phyloP scores from a whole-genome alignment of 2,329 filamentous ascomycete species.

The Hypoxylon sp. region DNA sequence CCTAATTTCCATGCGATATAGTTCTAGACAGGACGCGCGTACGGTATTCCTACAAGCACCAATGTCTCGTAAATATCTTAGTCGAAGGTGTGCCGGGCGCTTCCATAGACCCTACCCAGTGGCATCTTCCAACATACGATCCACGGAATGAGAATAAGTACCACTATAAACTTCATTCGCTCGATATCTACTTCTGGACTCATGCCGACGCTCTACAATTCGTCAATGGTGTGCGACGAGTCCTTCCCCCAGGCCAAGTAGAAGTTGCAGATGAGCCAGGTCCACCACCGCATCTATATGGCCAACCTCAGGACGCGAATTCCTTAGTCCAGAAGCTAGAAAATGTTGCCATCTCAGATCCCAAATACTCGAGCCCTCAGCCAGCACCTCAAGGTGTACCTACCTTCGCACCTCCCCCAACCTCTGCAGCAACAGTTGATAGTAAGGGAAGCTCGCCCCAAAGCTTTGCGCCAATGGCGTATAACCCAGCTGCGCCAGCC shows the following conservation, averaged over 20 bases:
- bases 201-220: conserved; percentile 79
- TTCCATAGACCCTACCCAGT: conserved; percentile 68
- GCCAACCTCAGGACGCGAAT: conserved; percentile 66
- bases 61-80: conserved; percentile 77
- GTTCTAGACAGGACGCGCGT: conserved; percentile 76
- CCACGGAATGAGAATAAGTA: conserved; percentile 82
- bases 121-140: conserved; percentile 82
- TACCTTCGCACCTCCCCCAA: conserved; percentile 60
- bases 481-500: conserved; percentile 84
- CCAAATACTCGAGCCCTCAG: conserved; percentile 60
- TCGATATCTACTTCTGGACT: conserved; percentile 87
- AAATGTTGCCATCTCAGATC: conserved; percentile 75
- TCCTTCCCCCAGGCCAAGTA: conserved; percentile 73
- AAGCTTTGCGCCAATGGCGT: conserved; percentile 75
- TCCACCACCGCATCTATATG: conserved; percentile 60
- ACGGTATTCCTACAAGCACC: conserved; percentile 81
- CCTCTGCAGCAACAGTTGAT: conserved; percentile 52
- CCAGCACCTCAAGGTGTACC: conserved; percentile 49
- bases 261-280: conserved; percentile 76
- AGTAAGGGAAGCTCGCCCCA: conserved; percentile 55
- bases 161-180: conserved; percentile 80
- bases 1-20: conserved; percentile 54
- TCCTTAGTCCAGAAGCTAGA: conserved; percentile 82
- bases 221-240: conserved; percentile 75
- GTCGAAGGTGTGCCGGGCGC: conserved; percentile 66